Evolutionary conservation across 139 green algal genomes (phyloP).

Genomic region (Volvox africanus): DNA sequence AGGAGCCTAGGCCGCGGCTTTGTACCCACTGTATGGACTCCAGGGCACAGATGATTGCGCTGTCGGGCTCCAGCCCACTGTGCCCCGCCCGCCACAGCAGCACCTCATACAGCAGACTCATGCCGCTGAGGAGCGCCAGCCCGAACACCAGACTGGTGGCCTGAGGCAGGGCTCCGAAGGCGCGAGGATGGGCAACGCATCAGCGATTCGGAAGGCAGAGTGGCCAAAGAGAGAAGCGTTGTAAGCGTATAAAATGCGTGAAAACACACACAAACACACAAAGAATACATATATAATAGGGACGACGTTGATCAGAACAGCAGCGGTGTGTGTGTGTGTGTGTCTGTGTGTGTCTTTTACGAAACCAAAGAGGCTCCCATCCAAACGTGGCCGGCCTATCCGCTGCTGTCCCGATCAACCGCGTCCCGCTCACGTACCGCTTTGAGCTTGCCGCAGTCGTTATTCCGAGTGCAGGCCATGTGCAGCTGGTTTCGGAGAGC

Average conservation of each 20-base stretch:
- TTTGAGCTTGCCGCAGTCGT: slow-evolving; percentile 38
- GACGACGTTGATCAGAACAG: no score
- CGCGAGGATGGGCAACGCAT: no score
- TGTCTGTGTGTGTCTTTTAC: no score
- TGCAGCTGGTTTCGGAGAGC: not conserved
- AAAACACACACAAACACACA: not conserved
- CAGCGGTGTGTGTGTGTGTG: no score
- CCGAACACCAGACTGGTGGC: slow-evolving; percentile 34
- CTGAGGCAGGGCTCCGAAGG: not conserved
- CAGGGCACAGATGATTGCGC: not conserved
- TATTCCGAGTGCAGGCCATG: not conserved
- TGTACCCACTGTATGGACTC: slow-evolving; percentile 5
- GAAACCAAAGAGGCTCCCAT: no score
- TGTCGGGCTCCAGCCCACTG: not conserved
- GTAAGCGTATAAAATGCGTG: not conserved
- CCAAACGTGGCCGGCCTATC: no score
- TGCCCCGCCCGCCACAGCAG: slow-evolving; percentile 29
- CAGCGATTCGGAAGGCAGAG: no score
- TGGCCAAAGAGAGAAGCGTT: not conserved
- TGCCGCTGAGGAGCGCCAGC: not conserved
- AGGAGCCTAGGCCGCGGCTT: no score
- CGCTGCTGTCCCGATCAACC: not conserved
- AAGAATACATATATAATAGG: no score
- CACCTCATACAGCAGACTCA: slow-evolving; percentile 16
- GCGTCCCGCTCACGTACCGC: not conserved